Evolutionary conservation across 441 rosid species (phyloP).

Genomic region (Isatis lusitanica): DNA sequence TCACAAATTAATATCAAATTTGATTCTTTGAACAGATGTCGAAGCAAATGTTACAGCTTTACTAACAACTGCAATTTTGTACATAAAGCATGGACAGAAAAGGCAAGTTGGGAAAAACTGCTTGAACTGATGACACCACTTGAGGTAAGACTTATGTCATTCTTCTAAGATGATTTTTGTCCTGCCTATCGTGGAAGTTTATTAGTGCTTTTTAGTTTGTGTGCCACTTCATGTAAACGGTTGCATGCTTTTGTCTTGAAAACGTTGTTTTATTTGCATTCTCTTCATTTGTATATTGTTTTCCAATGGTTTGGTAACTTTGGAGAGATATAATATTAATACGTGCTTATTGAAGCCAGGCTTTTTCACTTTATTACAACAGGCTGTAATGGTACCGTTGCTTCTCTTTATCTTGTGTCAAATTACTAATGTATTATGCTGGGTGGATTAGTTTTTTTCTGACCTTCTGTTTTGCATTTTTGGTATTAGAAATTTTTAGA

Average conservation of each 20-base stretch:
- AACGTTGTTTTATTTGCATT: conserved; percentile 36
- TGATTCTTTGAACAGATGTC: too few species aligned
- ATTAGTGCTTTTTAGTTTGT: conserved; percentile 1
- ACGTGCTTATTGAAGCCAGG: conserved; percentile 51
- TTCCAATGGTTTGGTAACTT: conserved; percentile 44
- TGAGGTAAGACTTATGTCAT: conserved; percentile 62
- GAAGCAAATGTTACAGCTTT: too few species aligned
- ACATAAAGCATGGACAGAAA: conserved; percentile 44
- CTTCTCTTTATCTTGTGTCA: conserved; percentile 26
- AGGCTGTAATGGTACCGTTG: conserved; percentile 41
- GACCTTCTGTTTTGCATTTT: neutral
- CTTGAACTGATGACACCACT: conserved; percentile 88
- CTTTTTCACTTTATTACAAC: conserved; percentile 26
- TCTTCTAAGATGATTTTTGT: neutral
- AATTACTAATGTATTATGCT: neutral
- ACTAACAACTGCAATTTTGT: too few species aligned
- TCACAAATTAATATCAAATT: neutral
- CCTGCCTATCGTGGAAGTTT: neutral
- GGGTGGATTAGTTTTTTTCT: neutral
- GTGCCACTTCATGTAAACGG: conserved; percentile 1
- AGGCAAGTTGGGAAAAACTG: conserved; percentile 97
- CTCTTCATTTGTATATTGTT: conserved; percentile 40
- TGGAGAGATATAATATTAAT: conserved; percentile 51
- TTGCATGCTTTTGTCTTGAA: neutral
- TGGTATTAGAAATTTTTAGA: neutral